Evolutionary conservation across 352 stramenopile species (phyloP).

Genomic region (Phytopythium chamaehyphon): DNA sequence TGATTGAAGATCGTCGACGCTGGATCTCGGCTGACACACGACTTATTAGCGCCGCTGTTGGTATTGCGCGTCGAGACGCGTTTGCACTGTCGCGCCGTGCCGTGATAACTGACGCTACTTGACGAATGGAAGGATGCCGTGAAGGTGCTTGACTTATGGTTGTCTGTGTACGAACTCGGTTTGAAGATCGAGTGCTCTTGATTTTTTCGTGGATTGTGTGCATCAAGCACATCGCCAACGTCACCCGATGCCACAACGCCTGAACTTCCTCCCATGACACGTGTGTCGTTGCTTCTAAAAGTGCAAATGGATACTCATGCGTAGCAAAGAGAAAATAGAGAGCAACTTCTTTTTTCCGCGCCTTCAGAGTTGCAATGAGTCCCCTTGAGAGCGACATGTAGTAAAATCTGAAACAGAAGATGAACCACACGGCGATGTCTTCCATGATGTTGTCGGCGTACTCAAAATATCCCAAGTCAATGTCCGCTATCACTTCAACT

Average conservation of each 20-base stretch:
- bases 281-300: conserved; percentile 14
- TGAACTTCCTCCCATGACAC: conserved; percentile 28
- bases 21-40: not conserved
- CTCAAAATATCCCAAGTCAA: conserved; percentile 5
- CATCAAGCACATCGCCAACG: conserved; percentile 18
- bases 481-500: conserved; percentile 3
- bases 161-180: too few species aligned
- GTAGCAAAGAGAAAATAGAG: conserved; percentile 28
- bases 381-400: conserved; percentile 9
- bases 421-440: conserved; percentile 21
- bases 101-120: too few species aligned
- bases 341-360: conserved; percentile 20
- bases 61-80: too few species aligned
- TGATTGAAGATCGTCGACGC: not conserved
- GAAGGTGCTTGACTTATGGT: too few species aligned
- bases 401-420: conserved; percentile 24
- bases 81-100: too few species aligned
- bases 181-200: not conserved
- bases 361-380: conserved; percentile 2
- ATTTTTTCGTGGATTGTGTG: conserved; percentile 13
- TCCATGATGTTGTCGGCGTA: conserved; percentile 14
- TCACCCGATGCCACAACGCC: conserved; percentile 23
- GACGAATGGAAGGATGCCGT: too few species aligned
- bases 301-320: conserved; percentile 31
- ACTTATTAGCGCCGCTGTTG: not conserved